Base-by-base conservation (phyloP, 371 early-diverging fungal species). In the Mortierella sp. region DNA sequence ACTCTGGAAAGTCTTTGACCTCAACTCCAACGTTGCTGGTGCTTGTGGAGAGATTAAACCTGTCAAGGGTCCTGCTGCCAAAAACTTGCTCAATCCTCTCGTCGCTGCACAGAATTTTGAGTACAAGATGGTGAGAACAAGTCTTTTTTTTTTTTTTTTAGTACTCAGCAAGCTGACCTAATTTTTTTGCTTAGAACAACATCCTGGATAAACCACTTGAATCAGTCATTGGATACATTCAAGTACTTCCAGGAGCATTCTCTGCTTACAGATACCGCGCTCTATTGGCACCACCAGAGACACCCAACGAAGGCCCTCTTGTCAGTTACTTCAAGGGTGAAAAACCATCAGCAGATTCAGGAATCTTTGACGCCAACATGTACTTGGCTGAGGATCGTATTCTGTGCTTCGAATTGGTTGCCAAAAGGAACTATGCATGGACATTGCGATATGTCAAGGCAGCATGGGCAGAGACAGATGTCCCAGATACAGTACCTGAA, bases 71-170 rank as follows among this genome's bases (percentile, higher is more conserved):
- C 75, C 82, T 8, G 88, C 70, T n/a, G 85, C 84, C 54, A 64
- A 74, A n/a, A 89, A 92, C 58, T 75, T 87, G 47, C 63, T 85
- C 19, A 94, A 94, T 73, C 94, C 94, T 2, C 70, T 95, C 10
- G 93, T 94, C 0, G 95, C 95, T 5, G 88, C 90, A 3, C 94
- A 95, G 73, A 95, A 94, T 73, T 95, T 94, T 83, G 95, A 95
- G 83, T 95, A 94, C 85, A 93, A 93, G 82, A 91, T 91, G 90
- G 80, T 79, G 70, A 71, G 57, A 9, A 35, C 3, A 8, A 0
- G 9, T 7, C n/a, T 22, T 12, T 10, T 28, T 17, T 12, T 51
- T 28, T 31, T 57, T 45, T 45, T 0, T 45, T 6, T 15, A 45
- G 5, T 45, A n/a, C n/a, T n/a, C n/a, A n/a, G n/a, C n/a, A n/a